Evolutionary conservation across 148 eudicot genomes (phyloP).

Genomic region (Amaranthus hypochondriacus): DNA sequence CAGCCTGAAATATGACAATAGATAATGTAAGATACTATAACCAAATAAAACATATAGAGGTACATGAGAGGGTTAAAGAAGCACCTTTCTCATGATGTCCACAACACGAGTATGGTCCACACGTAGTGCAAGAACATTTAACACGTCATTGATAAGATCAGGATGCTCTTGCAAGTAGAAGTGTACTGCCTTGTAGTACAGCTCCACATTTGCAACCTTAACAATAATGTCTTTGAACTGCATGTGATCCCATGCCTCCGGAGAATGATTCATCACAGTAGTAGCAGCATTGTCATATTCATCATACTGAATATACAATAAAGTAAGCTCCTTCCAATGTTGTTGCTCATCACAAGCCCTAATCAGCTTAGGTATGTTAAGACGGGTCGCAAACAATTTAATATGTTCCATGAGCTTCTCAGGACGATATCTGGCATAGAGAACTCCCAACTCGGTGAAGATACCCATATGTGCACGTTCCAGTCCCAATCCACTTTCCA

Average conservation of each 20-base stretch:
- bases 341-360: constrained; percentile 97
- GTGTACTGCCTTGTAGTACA: constrained; percentile 92
- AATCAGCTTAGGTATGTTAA: constrained; percentile 92
- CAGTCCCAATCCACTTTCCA: constrained; percentile 97
- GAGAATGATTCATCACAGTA: constrained; percentile 49
- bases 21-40: constrained; percentile 4
- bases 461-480: constrained; percentile 99
- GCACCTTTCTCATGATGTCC: constrained; percentile 95
- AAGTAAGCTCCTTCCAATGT: constrained; percentile 94
- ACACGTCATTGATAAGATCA: constrained; percentile 88
- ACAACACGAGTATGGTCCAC: constrained; percentile 95
- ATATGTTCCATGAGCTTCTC: constrained; percentile 99
- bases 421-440: constrained; percentile 90
- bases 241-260: constrained; percentile 52
- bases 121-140: constrained; percentile 93
- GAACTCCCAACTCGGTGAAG: constrained; percentile 92
- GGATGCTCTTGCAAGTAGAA: constrained; percentile 97
- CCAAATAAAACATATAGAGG: not conserved
- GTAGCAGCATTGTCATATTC: constrained; percentile 77
- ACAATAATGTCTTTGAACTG: constrained; percentile 61
- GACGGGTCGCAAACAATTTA: constrained; percentile 84
- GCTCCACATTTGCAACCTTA: constrained; percentile 96
- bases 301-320: constrained; percentile 83
- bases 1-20: constrained; percentile 50
- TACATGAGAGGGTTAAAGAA: not conserved